Base-by-base conservation (phyloP, 495 filamentous ascomycete species). In the Hypoxylon perforatum region DNA sequence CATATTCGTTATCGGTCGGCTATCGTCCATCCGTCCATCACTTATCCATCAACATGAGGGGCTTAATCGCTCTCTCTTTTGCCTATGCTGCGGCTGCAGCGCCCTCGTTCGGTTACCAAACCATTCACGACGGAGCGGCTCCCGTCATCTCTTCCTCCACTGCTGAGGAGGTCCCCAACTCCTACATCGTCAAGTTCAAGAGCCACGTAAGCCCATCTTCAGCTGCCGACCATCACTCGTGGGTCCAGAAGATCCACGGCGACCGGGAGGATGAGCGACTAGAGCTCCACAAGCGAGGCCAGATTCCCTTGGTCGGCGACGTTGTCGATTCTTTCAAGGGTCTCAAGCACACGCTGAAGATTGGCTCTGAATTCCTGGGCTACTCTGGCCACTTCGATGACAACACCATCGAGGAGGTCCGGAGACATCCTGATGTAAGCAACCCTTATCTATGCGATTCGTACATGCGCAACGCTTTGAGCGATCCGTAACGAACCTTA, bases 151-250 rank as follows among this genome's bases (percentile, higher is more conserved):
- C 93, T 14, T 90, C 93, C 7, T 78, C 84, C 23, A 89, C 90
- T 70, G 84, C 92, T 23, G 80, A 91, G 66, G 80, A 81, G 57
- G 86, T 99, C 33, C 91, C 92, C 46, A 90, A 97, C 81, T 92
- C 92, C 38, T 99, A 98, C 78, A 97, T 99, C 79, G 81, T 99
- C 80, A 92, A 96, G 67, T 97, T 99, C 87, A 98, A 99, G 88
- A 91, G 94, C 78, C 92, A 97, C 75, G 90, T 99, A 55, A 82
- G 82, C 60, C 77, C 87, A 21, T 79, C 80, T 17, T 81, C 86
- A 52, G 92, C 90, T 11, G 76, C 85, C 21, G 85, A 84, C 68
- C 96, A 99, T 75, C 93, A 97, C 75, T 87, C 76, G 76, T 99
- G 96, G 96, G 90, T 99, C 72, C 88, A 96, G 82, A 86, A 91